Evolutionary conservation across 495 filamentous ascomycete genomes (phyloP), one percentile per base, ranked within the genome.

Genomic region (Hypoxylon cercidicola): DNA sequence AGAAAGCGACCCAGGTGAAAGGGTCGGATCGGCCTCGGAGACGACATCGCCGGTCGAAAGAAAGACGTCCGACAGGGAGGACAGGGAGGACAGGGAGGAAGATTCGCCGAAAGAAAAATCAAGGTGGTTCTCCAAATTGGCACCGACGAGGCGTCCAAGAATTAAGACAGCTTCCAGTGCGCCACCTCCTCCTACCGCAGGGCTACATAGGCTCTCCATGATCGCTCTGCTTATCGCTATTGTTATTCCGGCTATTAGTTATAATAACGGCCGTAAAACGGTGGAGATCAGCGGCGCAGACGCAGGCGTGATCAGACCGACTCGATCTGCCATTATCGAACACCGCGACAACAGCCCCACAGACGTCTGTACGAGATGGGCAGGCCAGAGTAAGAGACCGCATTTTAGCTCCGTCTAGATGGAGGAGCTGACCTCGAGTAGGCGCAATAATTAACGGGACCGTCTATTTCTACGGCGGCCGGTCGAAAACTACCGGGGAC

Each of bases 391-490:
- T 84, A 69, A 69, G 75, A 60, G 28, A 15, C 1, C 28, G 19
- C 25, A 13, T 1, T 34, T 32, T 37, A 1, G 8, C n/a, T n/a
- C 3, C 11, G 19, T 11, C 19, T 3, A 11, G 10, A 23, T 16
- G n/a, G 10, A 39, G 35, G 1, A n/a, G 39, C 64, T 74, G 35
- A 75, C 64, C 16, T 30, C 1, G 1, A 35, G 8, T 39, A 81
- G 78, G 71, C 32, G 81, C 88, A 16, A 62, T 87, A 39, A 82
- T 92, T 3, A 90, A 91, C 50, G 90, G 89, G 23, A 92, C 87
- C 0, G 71, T 92, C 16, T 92, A 90, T 66, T 80, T 91, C n/a
- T 92, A 91, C 60, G 90, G 90, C 32, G 90, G 90, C 10, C 82
- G 88, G 34, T 78, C 81, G 3, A 88, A 77, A 18, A 81, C 73